These are phyloP conservation scores for Termitomyces titanicus DNA, from an alignment of 768 basidiomycete species.

Conservation along the genomic window DNA sequence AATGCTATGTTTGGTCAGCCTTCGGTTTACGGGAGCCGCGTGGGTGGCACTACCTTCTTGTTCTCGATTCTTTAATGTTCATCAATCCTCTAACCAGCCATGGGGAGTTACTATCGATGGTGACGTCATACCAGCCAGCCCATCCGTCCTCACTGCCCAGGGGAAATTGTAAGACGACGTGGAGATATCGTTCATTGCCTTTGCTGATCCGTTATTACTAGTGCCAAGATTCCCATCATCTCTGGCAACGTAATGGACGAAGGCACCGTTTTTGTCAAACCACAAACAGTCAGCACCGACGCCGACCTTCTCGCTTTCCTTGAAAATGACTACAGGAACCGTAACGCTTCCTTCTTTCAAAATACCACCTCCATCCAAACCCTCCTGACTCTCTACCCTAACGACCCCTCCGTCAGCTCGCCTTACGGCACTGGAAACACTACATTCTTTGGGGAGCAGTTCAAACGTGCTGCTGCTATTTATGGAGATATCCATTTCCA, in stretches of 20 bases:
- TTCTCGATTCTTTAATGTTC: background rate
- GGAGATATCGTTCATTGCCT: background rate
- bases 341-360: constrained; percentile 18
- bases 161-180: constrained; percentile 14
- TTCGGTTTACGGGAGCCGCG: constrained; percentile 14
- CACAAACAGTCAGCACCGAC: constrained; percentile 12
- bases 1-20: constrained; percentile 15
- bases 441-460: constrained; percentile 27
- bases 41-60: background rate
- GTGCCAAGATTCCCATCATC: constrained; percentile 18
- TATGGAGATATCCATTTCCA: constrained; percentile 20
- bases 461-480: constrained; percentile 17
- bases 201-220: background rate
- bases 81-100: constrained; percentile 3
- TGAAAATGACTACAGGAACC: constrained; percentile 17
- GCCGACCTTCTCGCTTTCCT: constrained; percentile 16
- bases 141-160: constrained; percentile 16
- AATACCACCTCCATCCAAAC: constrained; percentile 12
- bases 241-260: constrained; percentile 17
- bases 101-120: constrained; percentile 18
- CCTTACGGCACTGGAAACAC: constrained; percentile 40
- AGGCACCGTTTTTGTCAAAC: constrained; percentile 19
- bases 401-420: constrained; percentile 35
- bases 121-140: constrained; percentile 16
- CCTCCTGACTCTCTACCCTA: constrained; percentile 35